phyloP scores from a whole-genome alignment of 768 basidiomycete genomes.

The Cyclocybe aegerita region DNA sequence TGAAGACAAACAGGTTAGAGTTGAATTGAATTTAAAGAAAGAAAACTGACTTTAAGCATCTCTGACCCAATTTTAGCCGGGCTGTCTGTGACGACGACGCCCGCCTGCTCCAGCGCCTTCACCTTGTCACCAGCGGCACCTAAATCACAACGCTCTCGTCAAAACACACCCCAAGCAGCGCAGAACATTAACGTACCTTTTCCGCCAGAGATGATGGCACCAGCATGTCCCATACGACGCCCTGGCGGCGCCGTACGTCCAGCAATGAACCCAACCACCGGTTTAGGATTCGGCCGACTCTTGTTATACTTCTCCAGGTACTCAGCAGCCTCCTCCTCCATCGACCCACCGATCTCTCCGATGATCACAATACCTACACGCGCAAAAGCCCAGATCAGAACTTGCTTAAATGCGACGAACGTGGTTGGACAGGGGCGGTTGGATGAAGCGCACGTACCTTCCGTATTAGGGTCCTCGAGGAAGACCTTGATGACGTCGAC shows the following conservation, averaged over 20 bases:
- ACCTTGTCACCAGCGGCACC: conserved; percentile 95
- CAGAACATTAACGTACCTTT: conserved; percentile 61
- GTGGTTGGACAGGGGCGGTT: background rate
- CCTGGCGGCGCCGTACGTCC: conserved; percentile 98
- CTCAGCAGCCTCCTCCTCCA: conserved; percentile 99
- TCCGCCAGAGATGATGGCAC: conserved; percentile 97
- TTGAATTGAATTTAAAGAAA: background rate
- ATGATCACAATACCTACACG: conserved; percentile 89
- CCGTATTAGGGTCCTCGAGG: conserved; percentile 90
- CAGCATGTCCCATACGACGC: conserved; percentile 97
- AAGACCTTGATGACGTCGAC: conserved; percentile 95
- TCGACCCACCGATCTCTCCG: conserved; percentile 97
- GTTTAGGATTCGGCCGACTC: conserved; percentile 82
- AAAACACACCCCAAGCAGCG: background rate
- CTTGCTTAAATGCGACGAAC: background rate
- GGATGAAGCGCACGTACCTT: conserved; percentile 51
- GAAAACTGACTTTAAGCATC: conserved; percentile 77
- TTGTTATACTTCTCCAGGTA: conserved; percentile 94
- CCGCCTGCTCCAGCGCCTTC: conserved; percentile 84
- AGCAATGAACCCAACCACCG: conserved; percentile 97
- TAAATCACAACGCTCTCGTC: conserved; percentile 22
- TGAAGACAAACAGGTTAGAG: conserved; percentile 25
- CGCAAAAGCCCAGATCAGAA: conserved; percentile 4
- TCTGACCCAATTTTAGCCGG: conserved; percentile 91
- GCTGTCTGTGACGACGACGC: conserved; percentile 90